phyloP scores from a whole-genome alignment of 148 eudicot species.

The Camellia lanceoleosa region DNA sequence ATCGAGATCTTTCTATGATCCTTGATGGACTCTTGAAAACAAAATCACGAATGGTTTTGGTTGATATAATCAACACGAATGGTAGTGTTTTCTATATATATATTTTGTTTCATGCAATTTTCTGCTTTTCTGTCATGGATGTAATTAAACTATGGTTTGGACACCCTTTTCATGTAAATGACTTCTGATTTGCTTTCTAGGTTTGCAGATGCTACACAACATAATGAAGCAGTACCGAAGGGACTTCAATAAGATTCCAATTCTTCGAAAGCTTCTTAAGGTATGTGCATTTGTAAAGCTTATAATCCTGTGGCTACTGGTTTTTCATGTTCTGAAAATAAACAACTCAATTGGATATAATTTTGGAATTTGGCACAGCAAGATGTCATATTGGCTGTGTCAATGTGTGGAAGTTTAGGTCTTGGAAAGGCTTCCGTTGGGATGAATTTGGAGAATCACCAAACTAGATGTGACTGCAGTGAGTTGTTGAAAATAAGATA shows the following conservation, averaged over 20 bases:
- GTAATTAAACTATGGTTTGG: not conserved
- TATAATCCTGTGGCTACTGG: not conserved
- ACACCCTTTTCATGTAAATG: not conserved
- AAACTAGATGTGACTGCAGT: not conserved
- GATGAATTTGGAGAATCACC: not conserved
- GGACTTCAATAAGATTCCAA: constrained; percentile 79
- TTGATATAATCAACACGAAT: constrained; percentile 80
- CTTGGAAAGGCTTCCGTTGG: not conserved
- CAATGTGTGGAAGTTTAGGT: not conserved
- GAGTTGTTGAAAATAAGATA: not conserved
- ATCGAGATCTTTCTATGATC: constrained; percentile 93
- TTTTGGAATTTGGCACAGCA: not conserved
- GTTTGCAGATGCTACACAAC: constrained; percentile 95
- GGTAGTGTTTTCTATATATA: constrained; percentile 40
- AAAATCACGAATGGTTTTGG: constrained; percentile 75
- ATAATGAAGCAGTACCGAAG: constrained; percentile 79
- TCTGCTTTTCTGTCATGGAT: not conserved
- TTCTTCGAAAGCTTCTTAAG: constrained; percentile 93
- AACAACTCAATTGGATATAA: not conserved
- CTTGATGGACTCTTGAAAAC: constrained; percentile 91
- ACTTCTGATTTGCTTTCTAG: constrained; percentile 33
- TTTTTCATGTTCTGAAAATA: constrained; percentile 2
- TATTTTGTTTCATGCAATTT: not conserved
- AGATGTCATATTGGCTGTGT: not conserved
- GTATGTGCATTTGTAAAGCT: constrained; percentile 24